Evolutionary conservation across 805 yeast species (phyloP).

Genomic region (Saccharomyces eubayanus): DNA sequence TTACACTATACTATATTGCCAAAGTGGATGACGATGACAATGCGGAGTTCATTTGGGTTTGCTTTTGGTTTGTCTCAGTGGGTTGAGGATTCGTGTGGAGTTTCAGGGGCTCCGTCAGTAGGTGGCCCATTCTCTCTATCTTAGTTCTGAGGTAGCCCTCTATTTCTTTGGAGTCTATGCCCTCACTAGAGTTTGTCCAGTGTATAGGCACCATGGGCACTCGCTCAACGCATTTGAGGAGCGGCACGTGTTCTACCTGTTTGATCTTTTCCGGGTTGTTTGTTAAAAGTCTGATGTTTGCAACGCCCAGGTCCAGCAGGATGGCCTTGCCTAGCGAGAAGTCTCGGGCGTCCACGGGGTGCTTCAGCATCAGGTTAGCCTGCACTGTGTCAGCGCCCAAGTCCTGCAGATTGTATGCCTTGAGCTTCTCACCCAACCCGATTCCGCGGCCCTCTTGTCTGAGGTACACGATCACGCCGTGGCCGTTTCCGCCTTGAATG

Average conservation of each 20-base stretch:
- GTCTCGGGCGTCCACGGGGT: constrained; percentile 96
- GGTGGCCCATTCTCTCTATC: constrained; percentile 95
- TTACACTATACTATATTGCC: constrained; percentile 1
- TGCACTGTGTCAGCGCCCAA: constrained; percentile 97
- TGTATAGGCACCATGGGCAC: constrained; percentile 96
- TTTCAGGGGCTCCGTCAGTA: constrained; percentile 45
- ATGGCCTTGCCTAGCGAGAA: constrained; percentile 93
- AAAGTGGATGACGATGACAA: constrained; percentile 4
- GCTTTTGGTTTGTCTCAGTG: not conserved
- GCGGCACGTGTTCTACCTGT: constrained; percentile 83
- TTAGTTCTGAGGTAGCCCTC: constrained; percentile 91
- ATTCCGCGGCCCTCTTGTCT: constrained; percentile 99
- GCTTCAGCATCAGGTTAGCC: constrained; percentile 84
- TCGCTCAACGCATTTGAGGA: constrained; percentile 72
- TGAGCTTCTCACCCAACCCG: constrained; percentile 94
- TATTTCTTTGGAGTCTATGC: constrained; percentile 76
- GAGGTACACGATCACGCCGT: constrained; percentile 89
- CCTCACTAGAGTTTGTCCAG: constrained; percentile 56
- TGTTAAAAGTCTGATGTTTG: constrained; percentile 68
- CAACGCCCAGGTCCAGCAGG: constrained; percentile 68
- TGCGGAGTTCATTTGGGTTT: not conserved
- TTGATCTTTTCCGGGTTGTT: constrained; percentile 94
- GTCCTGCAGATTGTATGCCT: constrained; percentile 94
- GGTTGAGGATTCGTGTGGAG: constrained; percentile 17
- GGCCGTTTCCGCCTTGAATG: constrained; percentile 55